Base-by-base conservation (phyloP, 2,329 filamentous ascomycete species). In the Fusarium nygamai region DNA sequence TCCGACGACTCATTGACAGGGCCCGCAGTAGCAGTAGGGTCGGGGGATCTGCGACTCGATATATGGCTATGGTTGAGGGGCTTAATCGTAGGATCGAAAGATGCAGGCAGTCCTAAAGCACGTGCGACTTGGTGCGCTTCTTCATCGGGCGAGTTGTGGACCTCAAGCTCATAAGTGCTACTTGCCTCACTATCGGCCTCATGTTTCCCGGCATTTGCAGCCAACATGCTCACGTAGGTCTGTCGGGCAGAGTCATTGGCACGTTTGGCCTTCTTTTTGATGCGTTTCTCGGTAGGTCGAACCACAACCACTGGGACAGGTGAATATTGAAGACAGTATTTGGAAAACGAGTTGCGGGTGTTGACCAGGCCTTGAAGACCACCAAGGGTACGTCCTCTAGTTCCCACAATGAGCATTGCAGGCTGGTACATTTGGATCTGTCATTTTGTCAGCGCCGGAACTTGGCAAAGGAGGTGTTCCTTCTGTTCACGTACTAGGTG, bases 251-350 rank as follows among this genome's bases (percentile, higher is more conserved):
- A 92, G 77, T 98, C 94, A 61, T 93, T 91, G 58, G 91, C 89
- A 36, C 95, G 91, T 85, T 98, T 98, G 67, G 89, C 88, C 83
- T 96, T 97, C 85, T 97, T 97, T 84, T 96, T 96, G 80, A 94
- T 90, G 27, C 95, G 92, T 84, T 97, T 97, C 70, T 93, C 93
- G 38, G 92, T 93, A 41, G 95, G 95, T 8, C 95, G 90, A 16
- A 98, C 95, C 38, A 98, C 95, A 36, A 98, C 95, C 13, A 98
- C 95, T 2, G 95, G 95, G 3, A 98, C 94, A 0, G 95, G 95
- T 4, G 94, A 97, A 81, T 97, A 95, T 80, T 98, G 95, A 19
- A 98, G 88, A 79, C 95, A 98, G 83, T 98, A 98, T 81, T 98
- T 98, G 33, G 94, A 97, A 50, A 98, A 95, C 1, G 93, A 96